Base-by-base conservation (phyloP, 108 stramenopile species). In the Aurantiochytrium sp. region DNA sequence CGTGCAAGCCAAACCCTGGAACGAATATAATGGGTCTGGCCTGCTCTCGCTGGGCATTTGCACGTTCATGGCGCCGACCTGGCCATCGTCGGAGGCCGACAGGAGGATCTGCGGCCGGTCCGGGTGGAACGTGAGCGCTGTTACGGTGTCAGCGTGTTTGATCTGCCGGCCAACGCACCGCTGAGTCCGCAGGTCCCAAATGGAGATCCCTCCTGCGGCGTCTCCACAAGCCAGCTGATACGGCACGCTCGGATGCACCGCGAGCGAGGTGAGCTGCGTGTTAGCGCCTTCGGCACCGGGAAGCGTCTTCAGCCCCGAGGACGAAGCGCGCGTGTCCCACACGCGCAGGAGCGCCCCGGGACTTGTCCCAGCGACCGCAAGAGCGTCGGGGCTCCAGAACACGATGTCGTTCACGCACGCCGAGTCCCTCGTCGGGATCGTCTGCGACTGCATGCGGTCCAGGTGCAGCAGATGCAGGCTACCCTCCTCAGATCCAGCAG, bases 171-270 rank as follows among this genome's bases (percentile, higher is more conserved):
- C 73, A 12, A n/a, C 36, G 42, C 45, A 41, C 10, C 73, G 39
- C 39, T 30, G 3, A 6, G 45, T 81, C 8, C 73, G 73, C 21
- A 81, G 39, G 45, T 81, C 73, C 73, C 42, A 41, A 12, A 81
- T 12, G 0, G 73, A 81, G 32, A 81, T 48, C 21, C 45, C 73
- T 12, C 73, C 73, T 0, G 19, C 36, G 6, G 21, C 73, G 45
- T 48, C 39, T 1, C 73, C 73, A 81, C 42, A 41, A 6, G 45
- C 42, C 6, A 81, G 73, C 39, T 48, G 73, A n/a, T 81, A 81
- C 15, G 73, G 73, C 39, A 81, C 73, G 73, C 42, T 48, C 1
- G 73, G 73, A n/a, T 81, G 73, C 73, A 81, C 73, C 2, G 73
- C 73, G 19, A 81, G 34, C 34, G 59, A 65, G 8, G 59, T 65